These are phyloP conservation scores for Musa itinerans DNA, from an alignment of 176 grass and related monocot genomes.

Conservation along the genomic window DNA sequence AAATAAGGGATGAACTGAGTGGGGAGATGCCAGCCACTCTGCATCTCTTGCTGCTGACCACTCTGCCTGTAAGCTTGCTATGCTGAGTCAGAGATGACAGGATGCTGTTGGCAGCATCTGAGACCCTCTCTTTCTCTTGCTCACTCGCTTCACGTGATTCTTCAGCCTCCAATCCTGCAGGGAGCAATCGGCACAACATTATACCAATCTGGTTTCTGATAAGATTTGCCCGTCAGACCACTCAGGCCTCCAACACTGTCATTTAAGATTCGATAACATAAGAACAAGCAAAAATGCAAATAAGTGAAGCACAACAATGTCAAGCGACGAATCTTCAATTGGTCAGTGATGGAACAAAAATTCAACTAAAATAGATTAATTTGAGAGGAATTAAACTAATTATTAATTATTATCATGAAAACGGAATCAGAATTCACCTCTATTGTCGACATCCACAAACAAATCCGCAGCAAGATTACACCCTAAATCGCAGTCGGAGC, in stretches of 20 bases:
- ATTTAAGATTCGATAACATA: background rate
- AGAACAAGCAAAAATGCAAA: background rate
- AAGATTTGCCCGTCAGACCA: background rate
- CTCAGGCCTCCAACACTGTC: background rate
- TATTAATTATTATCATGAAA: background rate
- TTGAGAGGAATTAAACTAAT: background rate
- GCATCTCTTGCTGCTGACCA: slow-evolving; percentile 63
- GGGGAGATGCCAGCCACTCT: slow-evolving; percentile 42
- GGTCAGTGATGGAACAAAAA: background rate
- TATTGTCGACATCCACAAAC: slow-evolving; percentile 55
- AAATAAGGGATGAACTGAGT: slow-evolving; percentile 68
- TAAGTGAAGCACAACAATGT: background rate
- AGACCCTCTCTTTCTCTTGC: slow-evolving; percentile 59
- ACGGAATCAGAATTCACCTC: slow-evolving; percentile 40
- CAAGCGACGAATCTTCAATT: background rate
- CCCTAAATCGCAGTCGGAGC: slow-evolving; percentile 29
- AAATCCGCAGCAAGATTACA: slow-evolving; percentile 36
- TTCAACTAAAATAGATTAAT: background rate
- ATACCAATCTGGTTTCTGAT: background rate
- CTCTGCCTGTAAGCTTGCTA: slow-evolving; percentile 67
- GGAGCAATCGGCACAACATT: background rate
- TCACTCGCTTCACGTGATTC: slow-evolving; percentile 45
- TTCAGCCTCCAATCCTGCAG: slow-evolving; percentile 60
- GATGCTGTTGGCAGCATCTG: slow-evolving; percentile 48
- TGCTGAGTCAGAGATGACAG: slow-evolving; percentile 53